phyloP scores from a whole-genome alignment of 176 grass and related monocot species.

The Bolboschoenus planiculmis region DNA sequence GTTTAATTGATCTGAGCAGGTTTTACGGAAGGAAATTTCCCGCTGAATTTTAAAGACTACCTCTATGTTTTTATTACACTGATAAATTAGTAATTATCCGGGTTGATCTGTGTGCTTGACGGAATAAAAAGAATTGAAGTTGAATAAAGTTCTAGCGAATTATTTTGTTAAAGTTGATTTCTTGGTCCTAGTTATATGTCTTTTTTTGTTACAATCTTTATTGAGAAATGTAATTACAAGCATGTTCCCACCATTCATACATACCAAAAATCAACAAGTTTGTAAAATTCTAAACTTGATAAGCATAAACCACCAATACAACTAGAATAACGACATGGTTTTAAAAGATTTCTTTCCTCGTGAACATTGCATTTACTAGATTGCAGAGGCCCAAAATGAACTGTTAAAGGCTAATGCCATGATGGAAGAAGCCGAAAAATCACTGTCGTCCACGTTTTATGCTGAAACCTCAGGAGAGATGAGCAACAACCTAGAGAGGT shows the following conservation, averaged over 20 bases:
- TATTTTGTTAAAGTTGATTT: neutral
- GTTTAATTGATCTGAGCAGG: neutral
- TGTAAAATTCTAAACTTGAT: neutral
- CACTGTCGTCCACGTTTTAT: conserved; percentile 43
- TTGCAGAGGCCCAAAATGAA: conserved; percentile 72
- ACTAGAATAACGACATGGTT: neutral
- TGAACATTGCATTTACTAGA: conserved; percentile 28
- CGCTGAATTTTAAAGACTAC: neutral
- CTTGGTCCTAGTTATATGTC: neutral
- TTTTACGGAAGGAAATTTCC: neutral
- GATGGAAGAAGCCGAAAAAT: conserved; percentile 65
- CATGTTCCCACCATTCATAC: neutral
- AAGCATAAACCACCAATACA: neutral
- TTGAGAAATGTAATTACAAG: neutral
- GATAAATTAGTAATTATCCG: neutral
- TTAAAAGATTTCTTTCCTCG: neutral
- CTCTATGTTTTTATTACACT: neutral
- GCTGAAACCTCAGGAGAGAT: conserved; percentile 28
- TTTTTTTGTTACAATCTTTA: neutral
- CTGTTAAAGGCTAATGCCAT: conserved; percentile 66
- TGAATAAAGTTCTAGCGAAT: neutral
- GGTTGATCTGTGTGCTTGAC: neutral
- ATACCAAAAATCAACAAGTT: neutral
- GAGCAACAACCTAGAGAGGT: conserved; percentile 46
- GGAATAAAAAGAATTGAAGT: neutral